Conservation (phyloP, 1,139 yeast species). For the Zygosaccharomyces sapae region DNA sequence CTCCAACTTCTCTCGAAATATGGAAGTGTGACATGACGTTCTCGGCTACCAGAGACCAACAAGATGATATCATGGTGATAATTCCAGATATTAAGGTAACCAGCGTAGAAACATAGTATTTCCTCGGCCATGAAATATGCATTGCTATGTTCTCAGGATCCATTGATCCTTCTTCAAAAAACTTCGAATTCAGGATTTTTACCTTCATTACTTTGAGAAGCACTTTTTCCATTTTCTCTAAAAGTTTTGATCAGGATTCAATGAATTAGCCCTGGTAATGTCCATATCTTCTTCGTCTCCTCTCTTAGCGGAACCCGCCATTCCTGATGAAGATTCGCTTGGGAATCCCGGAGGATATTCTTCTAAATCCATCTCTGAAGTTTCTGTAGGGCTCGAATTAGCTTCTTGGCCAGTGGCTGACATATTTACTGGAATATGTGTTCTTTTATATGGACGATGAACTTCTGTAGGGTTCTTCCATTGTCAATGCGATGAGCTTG, state of each 20-base stretch:
- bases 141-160: constrained; percentile 52
- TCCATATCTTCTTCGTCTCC: not conserved
- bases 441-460: too few species aligned
- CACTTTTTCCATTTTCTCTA: constrained; percentile 1
- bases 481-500: too few species aligned
- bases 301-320: not conserved
- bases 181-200: constrained; percentile 26
- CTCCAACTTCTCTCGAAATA: constrained; percentile 55
- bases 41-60: constrained; percentile 53
- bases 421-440: too few species aligned
- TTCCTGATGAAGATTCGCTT: not conserved
- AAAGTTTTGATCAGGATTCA: constrained; percentile 4
- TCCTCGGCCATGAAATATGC: constrained; percentile 39
- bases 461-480: too few species aligned
- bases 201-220: not conserved
- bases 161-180: constrained; percentile 30
- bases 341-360: not conserved
- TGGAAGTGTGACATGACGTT: constrained; percentile 47
- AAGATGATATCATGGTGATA: constrained; percentile 51
- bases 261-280: not conserved
- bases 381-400: not conserved
- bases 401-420: not conserved
- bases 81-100: constrained; percentile 46
- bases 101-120: constrained; percentile 52
- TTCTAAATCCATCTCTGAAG: not conserved